Evolutionary conservation across 176 grass and related monocot species (phyloP), one percentile per base, ranked within the genome.

Genomic region (Eremochloa ophiuroides): DNA sequence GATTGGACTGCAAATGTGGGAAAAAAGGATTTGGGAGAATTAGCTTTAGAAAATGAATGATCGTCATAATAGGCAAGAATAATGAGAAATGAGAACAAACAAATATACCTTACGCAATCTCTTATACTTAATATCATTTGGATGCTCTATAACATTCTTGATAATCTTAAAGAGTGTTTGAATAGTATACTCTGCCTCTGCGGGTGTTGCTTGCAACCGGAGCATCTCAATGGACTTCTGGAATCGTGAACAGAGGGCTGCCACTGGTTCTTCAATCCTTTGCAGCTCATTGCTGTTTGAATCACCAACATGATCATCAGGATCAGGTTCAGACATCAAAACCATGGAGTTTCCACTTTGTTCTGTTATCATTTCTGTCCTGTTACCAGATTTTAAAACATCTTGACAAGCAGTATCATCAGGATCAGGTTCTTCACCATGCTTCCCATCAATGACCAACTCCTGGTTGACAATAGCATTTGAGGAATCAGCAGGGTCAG

Each of bases 91-190:
- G 7, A 68, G 34, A 59, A 66, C 4, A 64, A 39, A 17, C 5
- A 76, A 76, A 40, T 44, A 88, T 75, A 95, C 96, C 93, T 99
- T 99, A 10, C 96, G 93, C 69, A 95, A 22, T 75, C 82, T 99
- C 80, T 74, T 93, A 73, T 93, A 99, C 31, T 91, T 93, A 35
- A 33, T 72, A 34, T 99, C 87, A 66, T 88, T 81, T 39, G 96
- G 96, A 55, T 95, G 85, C 17, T 98, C 86, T 83, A 98, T 88
- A 63, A 95, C 96, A 77, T 95, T 98, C 87, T 89, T 93, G 68
- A 98, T 93, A 29, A 98, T 95, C 77, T 91, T 98, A 69, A 84
- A 93, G 51, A 93, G 88, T 80, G 96, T 95, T 84, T 95, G 88
- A 80, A 99, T 79, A 56, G 71, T 88, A 48, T 80, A 71, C 34